Percentiles rank a stretch among this genome's conserved stretches.
These are phyloP conservation scores for Malbranchea zuffiana DNA, from an alignment of 2,329 filamentous ascomycete genomes.

Conservation along the genomic window DNA sequence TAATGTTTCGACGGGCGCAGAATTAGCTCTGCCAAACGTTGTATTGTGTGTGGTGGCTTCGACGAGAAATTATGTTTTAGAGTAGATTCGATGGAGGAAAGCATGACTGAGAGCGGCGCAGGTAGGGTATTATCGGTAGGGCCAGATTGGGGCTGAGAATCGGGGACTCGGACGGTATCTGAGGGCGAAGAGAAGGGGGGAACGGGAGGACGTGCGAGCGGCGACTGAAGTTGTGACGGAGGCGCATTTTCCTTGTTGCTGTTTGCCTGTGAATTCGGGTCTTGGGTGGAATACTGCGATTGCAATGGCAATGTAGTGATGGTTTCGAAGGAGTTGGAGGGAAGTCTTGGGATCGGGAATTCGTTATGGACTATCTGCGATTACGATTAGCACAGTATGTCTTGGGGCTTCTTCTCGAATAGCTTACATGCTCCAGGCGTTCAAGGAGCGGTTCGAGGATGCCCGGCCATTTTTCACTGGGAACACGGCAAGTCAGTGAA, in stretches of 20 bases:
- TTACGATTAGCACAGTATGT: no score
- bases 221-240: slow-evolving; percentile 23
- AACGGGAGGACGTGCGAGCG: slow-evolving; percentile 29
- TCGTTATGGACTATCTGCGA: slow-evolving; percentile 60
- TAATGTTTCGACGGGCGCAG: slow-evolving; percentile 69
- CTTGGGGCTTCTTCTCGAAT: no score
- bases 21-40: slow-evolving; percentile 80
- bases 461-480: slow-evolving; percentile 57
- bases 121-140: slow-evolving; percentile 46
- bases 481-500: slow-evolving; percentile 25
- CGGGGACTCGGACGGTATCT: slow-evolving; percentile 32
- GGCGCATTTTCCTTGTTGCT: slow-evolving; percentile 31
- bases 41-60: slow-evolving; percentile 81
- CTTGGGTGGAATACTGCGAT: slow-evolving; percentile 17
- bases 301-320: slow-evolving; percentile 19
- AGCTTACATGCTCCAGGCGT: slow-evolving; percentile 53
- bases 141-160: slow-evolving; percentile 35
- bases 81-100: slow-evolving; percentile 49
- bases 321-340: slow-evolving; percentile 29
- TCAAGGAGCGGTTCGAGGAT: slow-evolving; percentile 55
- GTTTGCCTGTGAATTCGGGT: slow-evolving; percentile 22
- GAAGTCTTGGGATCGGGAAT: slow-evolving; percentile 59
- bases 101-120: slow-evolving; percentile 51
- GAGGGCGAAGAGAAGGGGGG: slow-evolving; percentile 27
- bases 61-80: slow-evolving; percentile 56